Evolutionary conservation across 192 early-diverging fungal species (phyloP).

Genomic region (Linnemannia exigua): DNA sequence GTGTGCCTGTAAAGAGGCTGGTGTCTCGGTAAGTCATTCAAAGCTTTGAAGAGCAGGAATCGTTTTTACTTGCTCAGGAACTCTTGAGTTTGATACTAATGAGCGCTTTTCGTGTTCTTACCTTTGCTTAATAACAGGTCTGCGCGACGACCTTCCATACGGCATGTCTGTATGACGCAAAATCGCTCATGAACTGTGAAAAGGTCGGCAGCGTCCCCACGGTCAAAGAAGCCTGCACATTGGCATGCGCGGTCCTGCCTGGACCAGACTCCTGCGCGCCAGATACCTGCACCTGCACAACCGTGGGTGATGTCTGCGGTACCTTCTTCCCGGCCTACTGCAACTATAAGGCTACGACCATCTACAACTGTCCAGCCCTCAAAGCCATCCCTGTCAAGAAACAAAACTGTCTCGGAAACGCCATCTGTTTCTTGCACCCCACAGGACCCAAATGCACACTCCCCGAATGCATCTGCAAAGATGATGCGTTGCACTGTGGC

Average conservation of each 20-base stretch:
- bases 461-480: slow-evolving; percentile 7
- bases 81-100: not conserved
- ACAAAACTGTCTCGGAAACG: not conserved
- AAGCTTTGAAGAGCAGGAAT: not conserved
- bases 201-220: not conserved
- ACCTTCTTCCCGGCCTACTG: not conserved
- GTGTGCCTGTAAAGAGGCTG: not conserved
- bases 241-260: not conserved
- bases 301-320: not conserved
- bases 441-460: not conserved
- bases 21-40: not conserved
- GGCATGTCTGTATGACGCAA: not conserved
- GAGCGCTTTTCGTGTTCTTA: not conserved
- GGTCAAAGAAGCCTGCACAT: not conserved
- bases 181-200: not conserved
- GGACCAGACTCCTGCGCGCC: not conserved
- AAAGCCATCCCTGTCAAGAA: not conserved
- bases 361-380: not conserved
- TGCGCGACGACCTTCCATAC: not conserved
- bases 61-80: not conserved
- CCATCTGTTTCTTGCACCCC: not conserved
- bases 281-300: not conserved
- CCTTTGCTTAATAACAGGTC: not conserved
- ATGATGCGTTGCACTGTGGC: not conserved
- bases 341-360: not conserved